Evolutionary conservation across 1,139 yeast species (phyloP).

Genomic region (Trichomonascaceae sp.): DNA sequence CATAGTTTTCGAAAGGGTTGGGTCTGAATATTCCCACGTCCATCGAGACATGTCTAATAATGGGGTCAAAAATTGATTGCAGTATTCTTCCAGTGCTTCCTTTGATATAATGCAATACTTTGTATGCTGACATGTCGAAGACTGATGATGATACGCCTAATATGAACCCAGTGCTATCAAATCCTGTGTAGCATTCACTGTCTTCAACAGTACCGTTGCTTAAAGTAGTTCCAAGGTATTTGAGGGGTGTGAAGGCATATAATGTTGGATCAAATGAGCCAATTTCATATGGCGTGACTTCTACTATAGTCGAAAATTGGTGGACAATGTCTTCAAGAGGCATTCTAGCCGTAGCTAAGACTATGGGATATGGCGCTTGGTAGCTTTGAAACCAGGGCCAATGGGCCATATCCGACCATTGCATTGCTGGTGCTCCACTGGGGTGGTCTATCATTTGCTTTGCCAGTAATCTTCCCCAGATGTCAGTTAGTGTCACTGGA

Average conservation of each 20-base stretch:
- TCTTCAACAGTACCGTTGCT: constrained; percentile 43
- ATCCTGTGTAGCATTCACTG: constrained; percentile 51
- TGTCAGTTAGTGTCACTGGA: constrained; percentile 63
- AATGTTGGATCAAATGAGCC: constrained; percentile 87
- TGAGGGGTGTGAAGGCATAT: constrained; percentile 57
- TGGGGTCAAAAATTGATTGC: constrained; percentile 20
- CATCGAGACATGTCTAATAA: constrained; percentile 32
- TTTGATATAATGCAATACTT: constrained; percentile 5
- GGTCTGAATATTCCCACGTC: constrained; percentile 64
- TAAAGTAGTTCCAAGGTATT: constrained; percentile 68
- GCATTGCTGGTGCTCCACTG: constrained; percentile 54
- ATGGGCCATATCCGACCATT: constrained; percentile 57
- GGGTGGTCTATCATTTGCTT: constrained; percentile 54
- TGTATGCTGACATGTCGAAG: constrained; percentile 43
- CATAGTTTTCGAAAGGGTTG: constrained; percentile 52
- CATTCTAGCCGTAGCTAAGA: constrained; percentile 68
- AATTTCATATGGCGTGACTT: constrained; percentile 72
- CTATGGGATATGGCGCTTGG: constrained; percentile 77
- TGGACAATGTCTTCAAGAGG: constrained; percentile 52
- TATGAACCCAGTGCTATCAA: constrained; percentile 70
- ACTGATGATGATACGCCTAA: constrained; percentile 75
- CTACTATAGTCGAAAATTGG: constrained; percentile 66
- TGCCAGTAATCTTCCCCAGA: constrained; percentile 79
- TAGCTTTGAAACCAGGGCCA: constrained; percentile 46
- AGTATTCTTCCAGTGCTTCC: constrained; percentile 29